Evolutionary conservation across 306 rosid species (phyloP).

Genomic region (Chamaecrista fasciculata): DNA sequence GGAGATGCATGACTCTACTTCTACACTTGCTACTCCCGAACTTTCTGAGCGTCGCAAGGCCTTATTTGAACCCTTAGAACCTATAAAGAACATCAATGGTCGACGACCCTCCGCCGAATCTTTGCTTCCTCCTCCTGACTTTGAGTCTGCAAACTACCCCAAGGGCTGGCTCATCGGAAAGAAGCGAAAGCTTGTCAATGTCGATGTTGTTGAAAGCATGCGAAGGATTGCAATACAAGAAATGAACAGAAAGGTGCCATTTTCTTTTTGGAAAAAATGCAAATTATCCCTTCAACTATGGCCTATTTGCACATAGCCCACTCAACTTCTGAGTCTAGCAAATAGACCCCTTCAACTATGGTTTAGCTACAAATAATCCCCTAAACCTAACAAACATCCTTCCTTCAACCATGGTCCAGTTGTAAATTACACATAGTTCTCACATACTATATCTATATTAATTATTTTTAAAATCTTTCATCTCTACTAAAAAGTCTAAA

Average conservation of each 20-base stretch:
- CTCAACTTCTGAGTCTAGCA: no score
- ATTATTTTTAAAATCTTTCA: no score
- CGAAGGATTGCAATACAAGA: constrained; percentile 89
- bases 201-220: constrained; percentile 97
- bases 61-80: constrained; percentile 84
- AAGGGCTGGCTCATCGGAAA: constrained; percentile 91
- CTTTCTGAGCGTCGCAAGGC: constrained; percentile 68
- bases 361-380: no score
- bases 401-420: no score
- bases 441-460: no score
- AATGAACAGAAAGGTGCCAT: constrained; percentile 89
- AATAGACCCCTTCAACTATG: no score
- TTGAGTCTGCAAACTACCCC: constrained; percentile 75
- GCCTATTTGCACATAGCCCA: no score
- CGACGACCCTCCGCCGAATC: constrained; percentile 69
- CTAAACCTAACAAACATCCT: no score
- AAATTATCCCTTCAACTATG: no score
- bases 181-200: constrained; percentile 93
- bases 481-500: no score
- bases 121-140: constrained; percentile 92
- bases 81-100: constrained; percentile 49
- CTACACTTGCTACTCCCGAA: constrained; percentile 29
- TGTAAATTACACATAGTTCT: no score
- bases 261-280: no score
- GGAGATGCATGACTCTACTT: constrained; percentile 45